Evolutionary conservation across 345 rosid species (phyloP), one percentile per base, ranked within the genome.

Genomic region (Corymbia maculata): DNA sequence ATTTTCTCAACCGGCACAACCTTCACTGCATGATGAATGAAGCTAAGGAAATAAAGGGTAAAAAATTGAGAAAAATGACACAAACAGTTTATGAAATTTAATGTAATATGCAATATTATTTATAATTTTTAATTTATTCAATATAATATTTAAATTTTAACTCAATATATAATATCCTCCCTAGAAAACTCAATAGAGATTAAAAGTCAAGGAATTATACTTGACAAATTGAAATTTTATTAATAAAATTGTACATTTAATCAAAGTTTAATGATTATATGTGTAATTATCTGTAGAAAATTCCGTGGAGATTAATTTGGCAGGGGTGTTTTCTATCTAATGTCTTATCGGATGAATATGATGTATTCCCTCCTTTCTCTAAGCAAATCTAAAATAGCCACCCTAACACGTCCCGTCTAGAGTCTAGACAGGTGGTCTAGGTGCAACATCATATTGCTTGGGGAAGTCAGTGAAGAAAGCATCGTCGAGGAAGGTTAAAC

Each of bases 51-150:
- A 17, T 8, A 70, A 19, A 32, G 9, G 24, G 45, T 32, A 13
- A 4, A 32, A 32, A 2, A 32, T 8, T 68, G 0, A 3, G 2
- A 36, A 32, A 68, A 8, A 70, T 16, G 45, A 4, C 80, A 70
- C 4, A 9, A 5, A 32, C 17, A 17, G 19, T 36, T 2, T 0
- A 17, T 70, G 0, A 17, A 32, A 0, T 16, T 2, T 32, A 0
- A 0, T 24, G 4, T 32, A 16, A 32, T 0, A 0, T 4, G 0
- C 0, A 8, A 32, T 8, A 0, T 68, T 0, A 4, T 68, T 4
- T 1, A 0, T 0, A 16, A 70, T 2, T 70, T 70, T 36, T 70
- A 9, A 70, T 70, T 68, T 68, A 0, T 30, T 17, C 6, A 9
- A 70, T 1, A 1, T 0, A 4, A 2, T 36, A 1, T 0, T 15